Base-by-base conservation (phyloP, 1,284 basidiomycete species). In the Erythrobasidium hasegawianum region DNA sequence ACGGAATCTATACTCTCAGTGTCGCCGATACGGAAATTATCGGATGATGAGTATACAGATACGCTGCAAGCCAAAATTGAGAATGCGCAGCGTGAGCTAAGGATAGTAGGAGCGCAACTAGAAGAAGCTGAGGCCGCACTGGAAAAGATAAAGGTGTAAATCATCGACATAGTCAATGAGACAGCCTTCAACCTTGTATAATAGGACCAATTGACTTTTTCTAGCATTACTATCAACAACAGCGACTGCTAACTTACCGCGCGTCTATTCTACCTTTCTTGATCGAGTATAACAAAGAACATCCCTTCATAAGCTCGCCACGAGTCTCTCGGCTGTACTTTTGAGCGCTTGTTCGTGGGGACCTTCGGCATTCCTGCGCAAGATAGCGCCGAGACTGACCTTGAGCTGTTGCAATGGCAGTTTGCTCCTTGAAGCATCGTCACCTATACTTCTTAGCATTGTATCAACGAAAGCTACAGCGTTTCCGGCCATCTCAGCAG, bases 1-100 rank as follows among this genome's bases (percentile, higher is more conserved):
- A 65, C 62, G 26, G 62, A 65, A 33, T 29, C 41, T 33, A 18
- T 65, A 7, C 47, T 65, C 18, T 47, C 62, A 20, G 62, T 65
- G 10, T 38, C 62, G 41, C 62, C 62, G 8, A 58, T 65, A 18
- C 55, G 56, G 29, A 65, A 58, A 26, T 22, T 65, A 2, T 65
- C 62, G 5, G 47, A 65, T 52, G 56, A 65, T 13, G 62, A 65
- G 33, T 65, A 65, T 53, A 41, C 47, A 11, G 56, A 47, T 26
- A 65, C 62, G 7, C 16, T 65, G 22, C 10, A 38, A 20, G 20
- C 18, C 10, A 56, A 55, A n/a, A 58, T 65, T 10, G n/a, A 38
- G 10, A 22, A 39, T 4, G 20, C 55, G 11, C 41, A 58, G 22
- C 45, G 52, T 18, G 62, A 65, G 47, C 24, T 65, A 11, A 26